Conservation (phyloP, 1,284 basidiomycete genomes). For the Porodaedalea pini region DNA sequence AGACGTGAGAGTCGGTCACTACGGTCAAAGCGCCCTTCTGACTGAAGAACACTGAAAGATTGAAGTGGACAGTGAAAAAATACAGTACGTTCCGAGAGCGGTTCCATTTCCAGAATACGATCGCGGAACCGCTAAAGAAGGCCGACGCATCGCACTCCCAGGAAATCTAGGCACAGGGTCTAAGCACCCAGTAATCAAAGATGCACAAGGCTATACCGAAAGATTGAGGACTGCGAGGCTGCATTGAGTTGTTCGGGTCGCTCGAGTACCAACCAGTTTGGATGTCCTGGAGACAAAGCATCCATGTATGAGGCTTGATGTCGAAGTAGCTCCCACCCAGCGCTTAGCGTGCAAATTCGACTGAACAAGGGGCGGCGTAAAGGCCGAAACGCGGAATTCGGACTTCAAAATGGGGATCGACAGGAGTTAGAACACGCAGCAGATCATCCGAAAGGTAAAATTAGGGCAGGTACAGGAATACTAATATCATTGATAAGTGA, state of each 20-base stretch:
- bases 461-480: background rate
- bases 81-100: background rate
- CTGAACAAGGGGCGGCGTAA: background rate
- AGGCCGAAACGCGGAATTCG: background rate
- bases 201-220: no score
- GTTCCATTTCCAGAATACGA: background rate
- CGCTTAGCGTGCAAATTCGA: no score
- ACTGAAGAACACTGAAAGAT: no score
- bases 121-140: background rate
- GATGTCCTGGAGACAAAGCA: no score
- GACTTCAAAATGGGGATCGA: background rate
- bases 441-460: background rate
- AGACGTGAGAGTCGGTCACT: background rate
- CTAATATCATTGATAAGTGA: no score
- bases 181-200: background rate
- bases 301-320: no score
- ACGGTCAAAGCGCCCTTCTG: background rate
- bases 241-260: no score
- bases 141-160: background rate
- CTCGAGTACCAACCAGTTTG: no score
- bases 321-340: no score
- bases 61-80: background rate
- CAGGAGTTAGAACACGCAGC: background rate
- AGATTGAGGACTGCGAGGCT: no score
- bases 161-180: background rate